These are phyloP conservation scores for Salisapilia sapeloensis DNA, from an alignment of 352 stramenopile genomes.

Conservation along the genomic window DNA sequence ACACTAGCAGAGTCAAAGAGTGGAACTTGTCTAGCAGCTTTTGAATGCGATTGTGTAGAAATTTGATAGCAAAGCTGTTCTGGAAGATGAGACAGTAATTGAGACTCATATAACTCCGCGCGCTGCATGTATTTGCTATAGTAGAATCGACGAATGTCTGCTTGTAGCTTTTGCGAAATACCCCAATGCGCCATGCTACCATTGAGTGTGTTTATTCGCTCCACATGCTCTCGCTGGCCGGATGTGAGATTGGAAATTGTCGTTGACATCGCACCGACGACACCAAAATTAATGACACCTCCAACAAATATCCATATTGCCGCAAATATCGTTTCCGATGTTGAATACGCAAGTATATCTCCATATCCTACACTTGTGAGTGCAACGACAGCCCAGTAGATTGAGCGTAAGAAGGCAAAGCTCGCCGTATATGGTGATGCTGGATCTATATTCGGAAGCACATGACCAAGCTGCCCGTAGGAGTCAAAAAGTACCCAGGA, in stretches of 20 bases:
- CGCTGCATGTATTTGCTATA: slow-evolving; percentile 36
- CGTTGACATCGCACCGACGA: slow-evolving; percentile 66
- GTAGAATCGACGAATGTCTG: slow-evolving; percentile 58
- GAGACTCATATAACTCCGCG: slow-evolving; percentile 52
- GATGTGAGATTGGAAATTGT: slow-evolving; percentile 57
- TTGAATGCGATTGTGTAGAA: slow-evolving; percentile 43
- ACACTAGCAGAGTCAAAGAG: slow-evolving; percentile 46
- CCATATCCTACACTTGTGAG: slow-evolving; percentile 58
- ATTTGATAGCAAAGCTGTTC: slow-evolving; percentile 65
- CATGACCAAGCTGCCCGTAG: slow-evolving; percentile 30
- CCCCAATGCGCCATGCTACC: slow-evolving; percentile 33
- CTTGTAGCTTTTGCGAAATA: slow-evolving; percentile 30
- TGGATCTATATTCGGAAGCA: slow-evolving; percentile 23
- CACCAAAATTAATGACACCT: slow-evolving; percentile 60
- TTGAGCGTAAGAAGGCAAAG: slow-evolving; percentile 50
- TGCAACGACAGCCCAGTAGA: slow-evolving; percentile 64
- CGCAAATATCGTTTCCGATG: slow-evolving; percentile 46
- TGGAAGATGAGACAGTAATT: slow-evolving; percentile 40
- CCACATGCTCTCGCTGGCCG: slow-evolving; percentile 36
- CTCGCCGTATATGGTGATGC: slow-evolving; percentile 18
- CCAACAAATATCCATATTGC: slow-evolving; percentile 60
- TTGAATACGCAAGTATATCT: slow-evolving; percentile 59
- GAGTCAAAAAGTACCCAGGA: slow-evolving; percentile 59
- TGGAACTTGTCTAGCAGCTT: slow-evolving; percentile 26
- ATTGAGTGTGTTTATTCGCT: slow-evolving; percentile 53